Evolutionary conservation across 352 stramenopile species (phyloP), one percentile per base, ranked within the genome.

Genomic region (Pythium sp.): DNA sequence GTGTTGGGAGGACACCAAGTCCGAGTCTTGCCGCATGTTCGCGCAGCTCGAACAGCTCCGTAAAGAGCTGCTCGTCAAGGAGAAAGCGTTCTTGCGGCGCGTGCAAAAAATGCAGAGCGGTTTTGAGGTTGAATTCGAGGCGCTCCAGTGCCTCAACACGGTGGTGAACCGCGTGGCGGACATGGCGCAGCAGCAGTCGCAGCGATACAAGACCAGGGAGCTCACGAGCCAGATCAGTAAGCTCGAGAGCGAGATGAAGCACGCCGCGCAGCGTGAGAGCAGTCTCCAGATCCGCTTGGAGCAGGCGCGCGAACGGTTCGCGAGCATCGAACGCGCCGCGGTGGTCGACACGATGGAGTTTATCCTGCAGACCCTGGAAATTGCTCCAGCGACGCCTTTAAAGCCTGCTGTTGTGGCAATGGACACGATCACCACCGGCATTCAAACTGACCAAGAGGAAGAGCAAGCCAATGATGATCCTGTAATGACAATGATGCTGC

Each of bases 151-250:
- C 30, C 28, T 92, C 30, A 43, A 66, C 5, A 49, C 22, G 0
- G 68, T 88, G 22, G 73, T 90, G 28, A 82, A 89, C 58, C 72
- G 67, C 24, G 72, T 88, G 2, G 74, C 88, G 5, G 84, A 90
- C 24, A 72, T 68, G 24, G 75, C 74, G 14, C 69, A 82, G 22
- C 79, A 84, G 28, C 30, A 51, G 28, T 38, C 38, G 24, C 28
- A 58, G 30, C 63, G 65, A 0, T 58, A 58, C 43, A 73, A 69
- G 5, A 73, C 72, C 1, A 53, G 59, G 12, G 68, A 77, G 20
- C 65, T 91, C 2, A 72, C 72, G 11, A 58, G 11, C 0, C 73
- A 90, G 64, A 75, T 92, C 32, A 58, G 55, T 1, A 46, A 58
- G 34, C 73, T 91, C 2, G 43, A 82, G 28, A 30, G 51, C 2